Evolutionary conservation across 768 basidiomycete genomes (phyloP), one percentile per base, ranked within the genome.

Genomic region (Asterophora lycoperdoides): DNA sequence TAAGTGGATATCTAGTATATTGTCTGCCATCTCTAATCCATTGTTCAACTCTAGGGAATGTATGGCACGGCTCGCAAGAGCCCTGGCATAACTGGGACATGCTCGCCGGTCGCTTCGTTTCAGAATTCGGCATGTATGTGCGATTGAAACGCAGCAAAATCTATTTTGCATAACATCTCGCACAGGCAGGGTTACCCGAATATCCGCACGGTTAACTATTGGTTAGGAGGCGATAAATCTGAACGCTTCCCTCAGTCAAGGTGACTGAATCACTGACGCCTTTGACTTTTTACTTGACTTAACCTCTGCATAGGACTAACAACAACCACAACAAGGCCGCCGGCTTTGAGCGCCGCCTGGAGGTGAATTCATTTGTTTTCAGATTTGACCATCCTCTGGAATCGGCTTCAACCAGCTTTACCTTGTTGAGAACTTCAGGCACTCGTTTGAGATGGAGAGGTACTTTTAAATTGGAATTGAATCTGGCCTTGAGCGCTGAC

Each of bases 21-120:
- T 46, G 5, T 58, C 17, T n/a, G 15, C 15, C 17, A 32, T 34
- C 28, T 20, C 42, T 58, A 28, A 41, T 46, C 7, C 30, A 14
- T 37, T 50, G 10, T 38, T 29, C 26, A 20, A 14, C 14, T 33
- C 33, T 55, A 85, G 84, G 86, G 89, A 92, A 93, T 64, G 90
- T 95, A 13, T 95, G 93, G 93, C 93, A 95, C 61, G 93, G 89
- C 15, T 75, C 88, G 2, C 92, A 97, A 63, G 87, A 93, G 60
- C 82, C 91, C 0, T 98, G 93, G 89, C 82, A 88, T 54, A 89
- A 94, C 50, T 97, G 93, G 92, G 91, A 95, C 59, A 80, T 79
- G 41, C 76, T 98, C 13, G 75, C 88, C 0, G 93, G 93, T 34
- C 81, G 95, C 30, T 97, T 97, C 68, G 89, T 97, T 20, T 93